Conservation (phyloP, 352 stramenopile genomes). For the Blastocystis sp. region DNA sequence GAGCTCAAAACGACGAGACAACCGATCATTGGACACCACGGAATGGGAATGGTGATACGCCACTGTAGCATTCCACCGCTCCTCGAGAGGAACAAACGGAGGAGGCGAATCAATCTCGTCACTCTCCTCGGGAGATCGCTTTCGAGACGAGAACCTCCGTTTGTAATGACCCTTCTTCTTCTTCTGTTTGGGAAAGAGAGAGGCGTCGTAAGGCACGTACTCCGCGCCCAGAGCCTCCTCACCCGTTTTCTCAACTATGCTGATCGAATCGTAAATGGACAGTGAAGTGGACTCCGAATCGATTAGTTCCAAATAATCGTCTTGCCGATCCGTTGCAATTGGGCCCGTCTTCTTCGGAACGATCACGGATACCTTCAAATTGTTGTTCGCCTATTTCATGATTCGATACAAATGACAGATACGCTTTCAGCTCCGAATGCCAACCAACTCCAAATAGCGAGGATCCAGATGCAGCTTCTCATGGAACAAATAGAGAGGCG, state of each 20-base stretch:
- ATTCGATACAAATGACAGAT: too few relatives aligned
- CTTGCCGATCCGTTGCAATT: too few relatives aligned
- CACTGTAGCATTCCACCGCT: not conserved
- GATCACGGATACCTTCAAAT: too few relatives aligned
- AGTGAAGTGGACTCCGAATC: not conserved
- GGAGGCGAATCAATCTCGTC: not conserved
- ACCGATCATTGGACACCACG: not conserved
- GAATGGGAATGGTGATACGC: constrained; percentile 41
- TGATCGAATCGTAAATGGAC: not conserved
- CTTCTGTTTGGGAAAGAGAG: not conserved
- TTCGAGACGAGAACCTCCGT: not conserved
- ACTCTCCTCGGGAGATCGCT: not conserved
- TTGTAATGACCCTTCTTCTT: not conserved
- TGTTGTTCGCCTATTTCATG: too few relatives aligned
- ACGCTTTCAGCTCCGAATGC: not conserved
- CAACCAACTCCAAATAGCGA: not conserved
- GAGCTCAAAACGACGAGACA: not conserved
- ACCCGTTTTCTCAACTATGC: not conserved
- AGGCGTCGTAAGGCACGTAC: not conserved
- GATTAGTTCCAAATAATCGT: not conserved
- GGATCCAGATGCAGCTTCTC: not conserved
- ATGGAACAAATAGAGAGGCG: not conserved
- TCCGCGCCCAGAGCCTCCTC: not conserved
- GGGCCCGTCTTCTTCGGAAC: too few relatives aligned
- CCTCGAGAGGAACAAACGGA: constrained; percentile 1